Base-by-base conservation (phyloP, 108 stramenopile species). In the Skeletonema potamos region DNA sequence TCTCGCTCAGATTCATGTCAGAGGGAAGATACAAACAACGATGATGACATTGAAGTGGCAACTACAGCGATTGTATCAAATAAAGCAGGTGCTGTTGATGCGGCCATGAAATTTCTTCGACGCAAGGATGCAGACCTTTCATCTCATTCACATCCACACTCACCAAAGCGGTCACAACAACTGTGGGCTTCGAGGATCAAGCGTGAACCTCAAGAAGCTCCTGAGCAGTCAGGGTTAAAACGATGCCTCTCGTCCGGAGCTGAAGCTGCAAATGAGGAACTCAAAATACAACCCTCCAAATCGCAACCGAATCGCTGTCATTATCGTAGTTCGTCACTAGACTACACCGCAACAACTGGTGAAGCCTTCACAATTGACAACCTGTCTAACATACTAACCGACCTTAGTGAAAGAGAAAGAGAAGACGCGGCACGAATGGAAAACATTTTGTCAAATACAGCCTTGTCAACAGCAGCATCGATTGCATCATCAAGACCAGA, bases 381-480 rank as follows among this genome's bases (percentile, higher is more conserved):
- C 39, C 46, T n/a, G n/a, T n/a, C 77, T 22, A 86, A 84, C 57
- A 85, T 89, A 32, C 66, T 90, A 12, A 54, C 71, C n/a, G 86
- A 90, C 29, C 77, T 92, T 15, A 63, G 77, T 58, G 55, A 73
- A 6, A 43, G 65, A 7, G 59, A 56, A 10, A 26, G 28, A 9
- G 30, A 37, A 15, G 22, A 27, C 29, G 26, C 4, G 1, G 10
- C 44, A 41, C 39, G 34, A 27, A 9, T 32, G 22, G 68, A 68
- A 13, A 24, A 43, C 29, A 29, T 37, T 41, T 30, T 33, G 60
- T 15, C 12, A 11, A 39, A 63, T 30, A 22, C 86, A 58, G 87
- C 77, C 24, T 86, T 89, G 9, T 93, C 92, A 29, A 93, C 92
- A 33, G 86, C 86, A 27, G 92, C 92, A 24, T 93, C 92, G 0